Conservation (phyloP, 2,329 filamentous ascomycete species). For the Pestalotiopsis sp. region DNA sequence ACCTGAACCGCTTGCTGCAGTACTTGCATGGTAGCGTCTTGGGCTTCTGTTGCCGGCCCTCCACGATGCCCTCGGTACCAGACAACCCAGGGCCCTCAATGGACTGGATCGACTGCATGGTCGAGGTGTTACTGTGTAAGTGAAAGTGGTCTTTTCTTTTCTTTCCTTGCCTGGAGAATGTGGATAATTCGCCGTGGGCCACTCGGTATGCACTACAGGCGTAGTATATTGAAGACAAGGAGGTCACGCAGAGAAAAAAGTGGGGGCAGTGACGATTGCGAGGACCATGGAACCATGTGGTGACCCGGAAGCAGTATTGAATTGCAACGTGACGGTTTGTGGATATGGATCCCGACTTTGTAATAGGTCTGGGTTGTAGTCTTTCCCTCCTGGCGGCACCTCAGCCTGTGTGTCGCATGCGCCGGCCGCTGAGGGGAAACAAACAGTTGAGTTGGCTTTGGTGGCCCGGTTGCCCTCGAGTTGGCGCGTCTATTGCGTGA, state of each 20-base stretch:
- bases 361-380: conserved; percentile 23
- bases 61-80: conserved; percentile 48
- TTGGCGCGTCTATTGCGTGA: background rate
- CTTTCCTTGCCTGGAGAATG: background rate
- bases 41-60: conserved; percentile 60
- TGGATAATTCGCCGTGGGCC: background rate
- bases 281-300: conserved; percentile 29
- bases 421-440: background rate
- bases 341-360: conserved; percentile 32
- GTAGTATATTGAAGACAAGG: conserved; percentile 4
- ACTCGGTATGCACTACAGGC: conserved; percentile 12
- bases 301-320: conserved; percentile 35
- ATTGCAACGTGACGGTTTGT: conserved; percentile 36
- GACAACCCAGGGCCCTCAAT: conserved; percentile 48
- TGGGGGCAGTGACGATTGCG: conserved; percentile 13
- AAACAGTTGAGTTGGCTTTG: background rate
- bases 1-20: conserved; percentile 66
- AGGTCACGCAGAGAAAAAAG: conserved; percentile 10
- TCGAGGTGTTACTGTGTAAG: conserved; percentile 16
- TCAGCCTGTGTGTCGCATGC: conserved; percentile 7
- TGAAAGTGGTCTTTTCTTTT: background rate
- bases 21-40: conserved; percentile 66
- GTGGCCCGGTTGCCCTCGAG: background rate
- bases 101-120: conserved; percentile 56
- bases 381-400: conserved; percentile 24